phyloP scores from a whole-genome alignment of 345 rosid species.

The Hibiscus syriacus region DNA sequence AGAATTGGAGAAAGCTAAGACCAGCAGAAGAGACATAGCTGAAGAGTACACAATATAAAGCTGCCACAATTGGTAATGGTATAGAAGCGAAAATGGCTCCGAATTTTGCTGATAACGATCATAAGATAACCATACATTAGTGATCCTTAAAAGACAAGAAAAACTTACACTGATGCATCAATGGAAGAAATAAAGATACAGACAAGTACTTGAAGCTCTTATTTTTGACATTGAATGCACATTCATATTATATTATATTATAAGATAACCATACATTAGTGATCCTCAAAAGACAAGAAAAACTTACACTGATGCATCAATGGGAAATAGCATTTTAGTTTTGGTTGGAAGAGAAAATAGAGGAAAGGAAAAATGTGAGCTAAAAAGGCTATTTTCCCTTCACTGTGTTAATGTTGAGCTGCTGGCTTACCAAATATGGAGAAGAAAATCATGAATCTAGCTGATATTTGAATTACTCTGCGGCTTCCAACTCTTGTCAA shows the following conservation, averaged over 20 bases:
- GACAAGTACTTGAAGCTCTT: not conserved
- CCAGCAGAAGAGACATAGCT: constrained; percentile 54
- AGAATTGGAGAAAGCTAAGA: constrained; percentile 48
- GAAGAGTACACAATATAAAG: constrained; percentile 47
- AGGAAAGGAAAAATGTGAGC: no score
- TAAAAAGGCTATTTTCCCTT: no score
- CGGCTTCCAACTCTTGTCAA: constrained; percentile 71
- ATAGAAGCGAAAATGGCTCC: constrained; percentile 67
- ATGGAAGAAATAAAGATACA: not conserved
- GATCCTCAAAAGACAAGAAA: not conserved
- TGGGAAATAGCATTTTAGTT: no score
- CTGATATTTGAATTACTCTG: constrained; percentile 70
- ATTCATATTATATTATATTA: no score
- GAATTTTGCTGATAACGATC: constrained; percentile 37
- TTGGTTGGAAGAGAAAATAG: no score
- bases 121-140: not conserved
- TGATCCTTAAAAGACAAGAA: not conserved
- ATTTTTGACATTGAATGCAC: not conserved
- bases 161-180: not conserved
- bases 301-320: not conserved
- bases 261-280: not conserved
- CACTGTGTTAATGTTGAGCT: constrained; percentile 16
- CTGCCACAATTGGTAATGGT: constrained; percentile 54
- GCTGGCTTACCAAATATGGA: constrained; percentile 47
- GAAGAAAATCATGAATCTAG: constrained; percentile 66